Evolutionary conservation across 805 yeast species (phyloP).

Genomic region (Grigorovia humatica): DNA sequence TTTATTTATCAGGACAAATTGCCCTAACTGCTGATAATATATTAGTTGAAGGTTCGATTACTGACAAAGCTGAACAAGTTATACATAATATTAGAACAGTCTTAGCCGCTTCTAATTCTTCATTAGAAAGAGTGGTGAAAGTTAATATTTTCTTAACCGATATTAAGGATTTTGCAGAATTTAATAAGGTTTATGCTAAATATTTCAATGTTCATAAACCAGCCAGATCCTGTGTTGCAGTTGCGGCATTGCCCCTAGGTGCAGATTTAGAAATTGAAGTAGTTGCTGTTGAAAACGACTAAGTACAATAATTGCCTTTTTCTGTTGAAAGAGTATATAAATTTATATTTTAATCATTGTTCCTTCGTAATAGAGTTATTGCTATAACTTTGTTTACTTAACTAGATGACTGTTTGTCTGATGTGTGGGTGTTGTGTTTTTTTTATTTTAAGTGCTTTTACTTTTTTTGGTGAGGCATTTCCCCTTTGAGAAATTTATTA

Average conservation of each 20-base stretch:
- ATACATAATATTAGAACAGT: constrained; percentile 60
- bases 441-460: too few species aligned
- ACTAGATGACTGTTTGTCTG: not conserved
- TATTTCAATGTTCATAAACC: constrained; percentile 76
- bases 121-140: constrained; percentile 76
- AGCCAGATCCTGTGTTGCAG: constrained; percentile 97
- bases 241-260: constrained; percentile 79
- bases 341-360: too few species aligned
- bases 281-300: constrained; percentile 62
- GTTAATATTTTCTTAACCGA: constrained; percentile 83
- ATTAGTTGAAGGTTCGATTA: constrained; percentile 65
- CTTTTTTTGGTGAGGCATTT: not conserved
- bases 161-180: constrained; percentile 73
- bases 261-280: constrained; percentile 83
- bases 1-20: constrained; percentile 92
- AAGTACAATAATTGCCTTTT: not conserved
- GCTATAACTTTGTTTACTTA: too few species aligned
- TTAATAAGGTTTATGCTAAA: constrained; percentile 75
- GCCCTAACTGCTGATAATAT: constrained; percentile 79
- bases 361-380: too few species aligned
- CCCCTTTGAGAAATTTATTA: not conserved
- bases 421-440: not conserved
- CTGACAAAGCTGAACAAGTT: constrained; percentile 69
- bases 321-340: too few species aligned
- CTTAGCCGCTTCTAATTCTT: constrained; percentile 76